These are phyloP conservation scores for Starmerella tilneyi DNA, from an alignment of 805 yeast genomes.

Conservation along the genomic window DNA sequence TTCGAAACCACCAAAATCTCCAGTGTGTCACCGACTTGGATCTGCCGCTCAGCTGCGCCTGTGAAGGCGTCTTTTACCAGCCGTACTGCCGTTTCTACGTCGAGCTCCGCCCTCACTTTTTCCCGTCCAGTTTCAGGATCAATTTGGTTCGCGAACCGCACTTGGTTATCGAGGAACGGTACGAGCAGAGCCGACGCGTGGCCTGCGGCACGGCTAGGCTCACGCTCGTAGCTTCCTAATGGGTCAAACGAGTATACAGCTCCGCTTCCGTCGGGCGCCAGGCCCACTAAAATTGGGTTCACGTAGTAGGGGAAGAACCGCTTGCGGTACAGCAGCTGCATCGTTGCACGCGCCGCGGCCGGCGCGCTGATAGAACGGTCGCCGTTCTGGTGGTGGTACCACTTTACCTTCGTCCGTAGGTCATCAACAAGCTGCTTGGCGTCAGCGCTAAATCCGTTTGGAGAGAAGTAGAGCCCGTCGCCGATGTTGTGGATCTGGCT, in stretches of 20 bases:
- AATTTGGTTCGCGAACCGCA: slow-evolving; percentile 84
- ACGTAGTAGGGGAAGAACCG: slow-evolving; percentile 96
- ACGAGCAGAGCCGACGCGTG: slow-evolving; percentile 91
- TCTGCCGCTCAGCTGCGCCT: slow-evolving; percentile 96
- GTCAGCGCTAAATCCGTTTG: slow-evolving; percentile 96
- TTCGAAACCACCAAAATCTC: slow-evolving; percentile 85
- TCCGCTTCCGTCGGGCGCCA: slow-evolving; percentile 85
- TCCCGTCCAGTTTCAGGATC: slow-evolving; percentile 63
- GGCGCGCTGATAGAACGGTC: slow-evolving; percentile 51
- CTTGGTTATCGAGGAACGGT: slow-evolving; percentile 98
- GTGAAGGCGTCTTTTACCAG: slow-evolving; percentile 89
- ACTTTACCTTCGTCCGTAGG: slow-evolving; percentile 44
- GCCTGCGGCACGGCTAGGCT: slow-evolving; percentile 96
- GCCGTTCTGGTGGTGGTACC: slow-evolving; percentile 89
- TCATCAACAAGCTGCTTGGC: slow-evolving; percentile 73
- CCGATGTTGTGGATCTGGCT: slow-evolving; percentile 85
- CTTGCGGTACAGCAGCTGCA: slow-evolving; percentile 81
- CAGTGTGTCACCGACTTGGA: slow-evolving; percentile 94
- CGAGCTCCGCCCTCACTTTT: slow-evolving; percentile 51
- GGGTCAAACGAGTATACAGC: slow-evolving; percentile 95
- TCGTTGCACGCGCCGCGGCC: slow-evolving; percentile 82
- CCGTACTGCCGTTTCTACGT: slow-evolving; percentile 73
- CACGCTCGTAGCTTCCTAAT: slow-evolving; percentile 94
- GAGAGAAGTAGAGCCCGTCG: slow-evolving; percentile 74
- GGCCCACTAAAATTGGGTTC: slow-evolving; percentile 86